These are phyloP conservation scores for Termitomyces sp. DNA, from an alignment of 768 basidiomycete species.

Conservation along the genomic window DNA sequence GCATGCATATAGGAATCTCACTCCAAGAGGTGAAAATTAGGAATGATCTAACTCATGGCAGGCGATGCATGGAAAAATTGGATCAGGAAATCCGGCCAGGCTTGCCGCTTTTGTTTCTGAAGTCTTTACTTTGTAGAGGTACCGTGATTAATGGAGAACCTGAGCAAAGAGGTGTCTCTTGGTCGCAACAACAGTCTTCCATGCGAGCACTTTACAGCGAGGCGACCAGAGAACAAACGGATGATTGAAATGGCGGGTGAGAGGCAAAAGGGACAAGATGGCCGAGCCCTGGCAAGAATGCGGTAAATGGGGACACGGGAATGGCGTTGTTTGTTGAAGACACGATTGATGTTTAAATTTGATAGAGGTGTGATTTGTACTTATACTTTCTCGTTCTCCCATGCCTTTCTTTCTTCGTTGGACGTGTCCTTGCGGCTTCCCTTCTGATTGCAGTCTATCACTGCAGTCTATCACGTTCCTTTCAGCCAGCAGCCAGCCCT, in stretches of 20 bases:
- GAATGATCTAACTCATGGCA: neutral
- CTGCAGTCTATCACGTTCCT: constrained; percentile 12
- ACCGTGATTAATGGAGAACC: neutral
- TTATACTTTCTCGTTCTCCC: constrained; percentile 1
- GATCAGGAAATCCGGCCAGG: neutral
- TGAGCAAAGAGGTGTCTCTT: neutral
- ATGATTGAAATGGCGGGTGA: neutral
- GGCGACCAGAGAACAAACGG: neutral
- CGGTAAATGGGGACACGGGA: no score
- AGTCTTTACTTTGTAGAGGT: neutral
- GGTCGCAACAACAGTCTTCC: neutral
- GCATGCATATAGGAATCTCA: neutral
- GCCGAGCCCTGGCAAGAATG: no score
- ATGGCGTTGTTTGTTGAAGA: neutral
- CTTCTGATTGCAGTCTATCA: neutral
- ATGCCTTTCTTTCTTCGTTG: neutral
- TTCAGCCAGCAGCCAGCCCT: constrained; percentile 9
- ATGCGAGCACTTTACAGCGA: neutral
- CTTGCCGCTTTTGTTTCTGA: neutral
- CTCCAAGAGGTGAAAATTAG: neutral
- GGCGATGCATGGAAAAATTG: neutral
- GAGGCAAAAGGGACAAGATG: neutral
- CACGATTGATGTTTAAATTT: constrained; percentile 2
- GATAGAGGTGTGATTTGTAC: constrained; percentile 3
- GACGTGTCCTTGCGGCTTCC: constrained; percentile 1